Conservation (phyloP, 2,329 filamentous ascomycete species). For the Pseudogymnoascus sp. region DNA sequence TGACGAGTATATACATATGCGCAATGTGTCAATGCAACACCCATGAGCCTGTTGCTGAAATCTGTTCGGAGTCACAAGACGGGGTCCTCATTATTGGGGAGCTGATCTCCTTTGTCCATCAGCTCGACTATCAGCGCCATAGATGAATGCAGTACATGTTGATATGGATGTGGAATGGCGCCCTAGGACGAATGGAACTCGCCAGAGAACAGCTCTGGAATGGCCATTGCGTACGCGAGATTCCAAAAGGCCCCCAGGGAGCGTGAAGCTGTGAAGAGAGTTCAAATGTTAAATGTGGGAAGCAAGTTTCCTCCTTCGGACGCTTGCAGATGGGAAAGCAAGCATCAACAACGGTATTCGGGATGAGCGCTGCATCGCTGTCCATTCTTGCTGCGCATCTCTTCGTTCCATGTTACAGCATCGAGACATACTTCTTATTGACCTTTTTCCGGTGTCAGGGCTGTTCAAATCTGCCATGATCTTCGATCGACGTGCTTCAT, state of each 20-base stretch:
- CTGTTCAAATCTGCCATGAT: not conserved
- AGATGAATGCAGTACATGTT: not conserved
- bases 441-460: not conserved
- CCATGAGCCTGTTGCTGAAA: not conserved
- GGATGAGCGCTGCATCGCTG: not conserved
- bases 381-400: slow-evolving; percentile 1
- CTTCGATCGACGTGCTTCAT: not conserved
- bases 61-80: not conserved
- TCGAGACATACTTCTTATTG: not conserved
- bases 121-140: not conserved
- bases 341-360: not conserved
- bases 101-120: not conserved
- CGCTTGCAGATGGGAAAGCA: not conserved
- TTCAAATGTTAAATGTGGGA: not conserved
- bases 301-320: not conserved
- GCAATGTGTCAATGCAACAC: not conserved
- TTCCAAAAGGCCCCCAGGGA: not conserved
- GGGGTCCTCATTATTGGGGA: not conserved
- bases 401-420: not conserved
- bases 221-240: not conserved
- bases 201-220: not conserved
- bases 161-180: not conserved
- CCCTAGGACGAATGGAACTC: not conserved
- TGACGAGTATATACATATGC: slow-evolving; percentile 5
- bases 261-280: not conserved